phyloP scores from a whole-genome alignment of 768 basidiomycete genomes.

The Hebeloma cylindrosporum region DNA sequence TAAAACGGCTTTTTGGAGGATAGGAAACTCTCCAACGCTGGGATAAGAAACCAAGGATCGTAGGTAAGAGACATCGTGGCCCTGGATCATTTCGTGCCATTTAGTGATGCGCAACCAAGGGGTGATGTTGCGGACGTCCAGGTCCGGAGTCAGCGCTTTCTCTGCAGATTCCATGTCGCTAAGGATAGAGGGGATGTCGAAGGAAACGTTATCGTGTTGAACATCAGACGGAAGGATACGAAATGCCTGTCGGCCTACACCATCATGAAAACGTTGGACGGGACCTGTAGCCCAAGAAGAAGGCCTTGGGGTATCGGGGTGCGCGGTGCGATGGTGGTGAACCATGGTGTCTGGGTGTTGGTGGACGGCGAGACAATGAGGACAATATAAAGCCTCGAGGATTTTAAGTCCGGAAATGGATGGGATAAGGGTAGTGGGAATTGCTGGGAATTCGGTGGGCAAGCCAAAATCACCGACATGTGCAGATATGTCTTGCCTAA shows the following conservation, averaged over 20 bases:
- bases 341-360: no score
- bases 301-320: no score
- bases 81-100: constrained; percentile 9
- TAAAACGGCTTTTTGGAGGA: constrained; percentile 3
- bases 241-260: no score
- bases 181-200: neutral
- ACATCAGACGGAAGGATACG: no score
- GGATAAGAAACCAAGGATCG: neutral
- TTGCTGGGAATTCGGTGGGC: neutral
- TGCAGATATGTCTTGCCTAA: neutral
- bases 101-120: constrained; percentile 10
- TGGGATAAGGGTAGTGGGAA: neutral
- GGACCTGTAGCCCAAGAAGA: no score
- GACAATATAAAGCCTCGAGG: no score
- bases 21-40: constrained; percentile 2
- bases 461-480: no score
- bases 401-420: no score
- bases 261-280: no score
- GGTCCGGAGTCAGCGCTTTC: neutral
- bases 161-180: neutral
- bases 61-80: neutral
- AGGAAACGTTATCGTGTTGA: no score
- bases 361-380: no score
- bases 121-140: constrained; percentile 8
- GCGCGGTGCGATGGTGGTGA: no score